Evolutionary conservation across 2,329 filamentous ascomycete genomes (phyloP), one percentile per base, ranked within the genome.

Genomic region (Aspergillus hiratsukae): DNA sequence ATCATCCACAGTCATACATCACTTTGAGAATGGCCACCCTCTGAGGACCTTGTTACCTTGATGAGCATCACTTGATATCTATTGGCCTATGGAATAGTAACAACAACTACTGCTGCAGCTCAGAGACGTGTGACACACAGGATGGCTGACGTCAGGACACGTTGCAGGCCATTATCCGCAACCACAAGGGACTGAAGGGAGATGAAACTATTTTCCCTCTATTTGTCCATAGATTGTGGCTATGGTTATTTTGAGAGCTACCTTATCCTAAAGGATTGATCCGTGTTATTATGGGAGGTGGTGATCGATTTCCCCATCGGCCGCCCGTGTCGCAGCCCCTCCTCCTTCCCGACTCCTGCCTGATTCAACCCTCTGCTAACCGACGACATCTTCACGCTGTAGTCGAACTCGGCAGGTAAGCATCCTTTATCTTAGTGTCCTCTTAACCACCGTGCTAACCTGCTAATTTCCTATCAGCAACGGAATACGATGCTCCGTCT

Each of bases 401-500:
- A 52, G 67, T 72, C 17, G 72, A 75, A 62, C 61, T 73, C 63
- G 73, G 73, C 58, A 75, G 72, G 72, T 75, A 68, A 56, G 52
- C 4, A 35, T 54, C 17, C 28, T 41, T 21, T 17, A 41, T 35
- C 43, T 31, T 27, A 6, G 1, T 17, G 3, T 35, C 6, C 14
- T 6, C 37, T 49, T n/a, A 31, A 21, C 17, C 21, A n/a, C 17
- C 46, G 2, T 14, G 11, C 11, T 4, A 14, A 14, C 3, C 46
- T 54, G 21, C n/a, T 50, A 6, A 29, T 37, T 48, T 3, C 9
- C 41, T 4, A 7, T 46, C 50, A 74, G 90, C 78, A 96, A 96
- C 78, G 91, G 91, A 66, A 92, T 96, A 65, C 89, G 91, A 58
- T 95, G 95, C 78, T 92, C 90, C 48, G 90, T 96, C 65, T 90